Percentiles rank a stretch among this genome's conserved stretches.
phyloP scores from a whole-genome alignment of 169 alveolate species.

The Hepatocystis sp. region DNA sequence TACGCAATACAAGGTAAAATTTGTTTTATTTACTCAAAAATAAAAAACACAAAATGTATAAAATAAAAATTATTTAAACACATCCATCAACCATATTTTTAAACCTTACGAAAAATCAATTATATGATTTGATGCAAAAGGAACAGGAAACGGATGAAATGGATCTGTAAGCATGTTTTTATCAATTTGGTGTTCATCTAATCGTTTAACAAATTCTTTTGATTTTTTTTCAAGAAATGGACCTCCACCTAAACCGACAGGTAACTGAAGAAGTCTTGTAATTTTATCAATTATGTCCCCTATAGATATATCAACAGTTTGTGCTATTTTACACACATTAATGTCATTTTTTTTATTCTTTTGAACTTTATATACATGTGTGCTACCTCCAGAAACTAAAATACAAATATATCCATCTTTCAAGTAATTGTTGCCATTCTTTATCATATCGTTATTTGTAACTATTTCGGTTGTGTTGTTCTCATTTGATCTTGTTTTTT shows the following conservation, averaged over 20 bases:
- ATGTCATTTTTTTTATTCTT: constrained; percentile 42
- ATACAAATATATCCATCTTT: constrained; percentile 46
- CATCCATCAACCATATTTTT: no score
- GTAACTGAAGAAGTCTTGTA: constrained; percentile 41
- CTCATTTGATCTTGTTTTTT: neutral
- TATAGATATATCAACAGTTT: constrained; percentile 58
- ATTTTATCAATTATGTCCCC: constrained; percentile 71
- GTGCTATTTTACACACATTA: constrained; percentile 27
- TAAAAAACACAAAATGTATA: no score
- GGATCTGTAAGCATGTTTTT: constrained; percentile 24
- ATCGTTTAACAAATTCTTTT: constrained; percentile 23
- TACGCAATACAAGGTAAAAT: no score
- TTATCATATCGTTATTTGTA: neutral
- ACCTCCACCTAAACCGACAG: constrained; percentile 76
- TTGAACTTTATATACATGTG: constrained; percentile 43
- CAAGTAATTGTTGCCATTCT: neutral
- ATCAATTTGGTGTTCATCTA: constrained; percentile 6
- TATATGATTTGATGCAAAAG: constrained; percentile 30
- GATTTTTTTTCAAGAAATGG: constrained; percentile 68
- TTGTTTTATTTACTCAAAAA: no score
- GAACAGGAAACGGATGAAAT: constrained; percentile 64
- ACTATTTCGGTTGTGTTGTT: neutral
- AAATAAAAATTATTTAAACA: no score
- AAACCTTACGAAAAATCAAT: constrained; percentile 71
- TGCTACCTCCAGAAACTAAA: constrained; percentile 72